Percentiles rank a stretch among this genome's conserved stretches.
Evolutionary conservation across 2,329 filamentous ascomycete genomes (phyloP).

Genomic region (Fusarium temperatum): DNA sequence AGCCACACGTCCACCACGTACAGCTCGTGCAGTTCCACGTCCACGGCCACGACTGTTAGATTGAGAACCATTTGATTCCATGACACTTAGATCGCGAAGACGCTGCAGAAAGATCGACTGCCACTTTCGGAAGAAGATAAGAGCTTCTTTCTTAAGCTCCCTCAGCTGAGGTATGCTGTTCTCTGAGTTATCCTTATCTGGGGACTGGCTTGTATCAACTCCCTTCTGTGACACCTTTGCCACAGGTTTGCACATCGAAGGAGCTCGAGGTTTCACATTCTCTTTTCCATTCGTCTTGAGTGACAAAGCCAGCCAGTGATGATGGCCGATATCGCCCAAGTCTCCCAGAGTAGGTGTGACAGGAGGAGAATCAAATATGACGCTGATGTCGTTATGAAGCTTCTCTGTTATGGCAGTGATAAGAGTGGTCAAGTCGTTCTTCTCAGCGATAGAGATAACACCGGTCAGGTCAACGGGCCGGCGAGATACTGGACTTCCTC

Average conservation of each 20-base stretch:
- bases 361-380: conserved; percentile 61
- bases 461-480: conserved; percentile 62
- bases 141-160: conserved; percentile 74
- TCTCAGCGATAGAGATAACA: conserved; percentile 58
- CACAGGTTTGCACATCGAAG: conserved; percentile 5
- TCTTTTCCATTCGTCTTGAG: conserved; percentile 44
- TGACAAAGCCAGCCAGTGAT: conserved; percentile 50
- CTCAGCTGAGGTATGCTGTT: conserved; percentile 58
- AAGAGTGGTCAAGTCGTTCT: conserved; percentile 61
- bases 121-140: conserved; percentile 84
- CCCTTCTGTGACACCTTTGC: conserved; percentile 30
- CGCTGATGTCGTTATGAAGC: conserved; percentile 62
- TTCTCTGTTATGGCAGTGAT: conserved; percentile 62
- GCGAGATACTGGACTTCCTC: conserved; percentile 48
- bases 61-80: conserved; percentile 47
- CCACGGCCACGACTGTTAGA: conserved; percentile 48
- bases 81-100: conserved; percentile 72
- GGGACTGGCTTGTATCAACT: conserved; percentile 42
- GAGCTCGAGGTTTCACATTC: conserved; percentile 5
- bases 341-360: conserved; percentile 45
- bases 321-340: conserved; percentile 43
- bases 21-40: conserved; percentile 44
- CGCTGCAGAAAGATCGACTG: conserved; percentile 74
- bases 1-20: conserved; percentile 42
- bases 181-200: conserved; percentile 47